Evolutionary conservation across 2,329 filamentous ascomycete species (phyloP).

Genomic region (Neofusicoccum cordaticola): DNA sequence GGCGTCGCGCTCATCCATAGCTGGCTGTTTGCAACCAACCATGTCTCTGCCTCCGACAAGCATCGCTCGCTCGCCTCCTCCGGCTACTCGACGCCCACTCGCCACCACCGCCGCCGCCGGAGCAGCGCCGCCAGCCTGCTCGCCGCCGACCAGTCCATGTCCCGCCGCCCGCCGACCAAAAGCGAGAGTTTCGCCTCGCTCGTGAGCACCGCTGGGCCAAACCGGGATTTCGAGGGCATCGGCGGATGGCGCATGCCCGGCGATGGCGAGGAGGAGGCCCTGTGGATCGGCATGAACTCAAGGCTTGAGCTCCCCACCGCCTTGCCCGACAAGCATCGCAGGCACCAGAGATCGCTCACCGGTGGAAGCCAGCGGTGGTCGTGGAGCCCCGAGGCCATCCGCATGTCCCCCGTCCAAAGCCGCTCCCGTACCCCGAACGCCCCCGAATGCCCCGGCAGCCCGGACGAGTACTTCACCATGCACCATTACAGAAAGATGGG

Average conservation of each 20-base stretch:
- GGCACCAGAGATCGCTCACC: slow-evolving; percentile 33
- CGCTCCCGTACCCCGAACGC: slow-evolving; percentile 5
- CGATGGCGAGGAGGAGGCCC: slow-evolving; percentile 41
- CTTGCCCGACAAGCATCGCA: slow-evolving; percentile 21
- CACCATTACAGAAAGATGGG: slow-evolving; percentile 8
- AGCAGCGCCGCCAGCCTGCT: slow-evolving; percentile 18
- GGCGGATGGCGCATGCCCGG: slow-evolving; percentile 40
- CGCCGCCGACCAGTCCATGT: slow-evolving; percentile 15
- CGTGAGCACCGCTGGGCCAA: slow-evolving; percentile 30
- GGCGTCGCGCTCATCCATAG: slow-evolving; percentile 38
- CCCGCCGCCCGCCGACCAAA: slow-evolving; percentile 26
- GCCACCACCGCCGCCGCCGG: slow-evolving; percentile 12
- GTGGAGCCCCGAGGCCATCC: slow-evolving; percentile 32
- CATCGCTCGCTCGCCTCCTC: slow-evolving; percentile 21
- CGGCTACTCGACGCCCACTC: slow-evolving; percentile 9
- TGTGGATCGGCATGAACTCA: slow-evolving; percentile 46
- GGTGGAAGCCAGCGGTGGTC: slow-evolving; percentile 28
- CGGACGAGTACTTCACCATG: slow-evolving; percentile 19
- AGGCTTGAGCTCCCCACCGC: slow-evolving; percentile 38
- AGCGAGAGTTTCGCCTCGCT: slow-evolving; percentile 35
- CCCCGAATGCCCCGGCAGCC: slow-evolving; percentile 7
- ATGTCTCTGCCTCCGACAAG: slow-evolving; percentile 20
- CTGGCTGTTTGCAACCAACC: slow-evolving; percentile 28
- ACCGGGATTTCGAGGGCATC: slow-evolving; percentile 44
- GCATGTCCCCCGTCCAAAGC: slow-evolving; percentile 35